Percentiles rank a stretch among this genome's conserved stretches.
phyloP scores from a whole-genome alignment of 495 filamentous ascomycete genomes.

The Thozetella sp. region DNA sequence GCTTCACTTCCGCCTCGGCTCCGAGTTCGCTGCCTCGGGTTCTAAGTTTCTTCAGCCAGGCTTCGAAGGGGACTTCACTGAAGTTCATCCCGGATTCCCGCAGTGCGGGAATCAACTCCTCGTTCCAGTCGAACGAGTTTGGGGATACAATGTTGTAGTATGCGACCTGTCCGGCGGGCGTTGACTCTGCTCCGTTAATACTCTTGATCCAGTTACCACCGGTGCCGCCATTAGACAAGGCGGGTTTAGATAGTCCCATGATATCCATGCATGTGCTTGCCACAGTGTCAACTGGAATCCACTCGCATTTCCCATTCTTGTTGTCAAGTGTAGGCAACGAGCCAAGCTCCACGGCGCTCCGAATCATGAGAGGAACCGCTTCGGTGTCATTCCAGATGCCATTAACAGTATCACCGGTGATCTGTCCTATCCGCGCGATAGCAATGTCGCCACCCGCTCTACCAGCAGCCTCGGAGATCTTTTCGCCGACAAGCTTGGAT shows the following conservation, averaged over 20 bases:
- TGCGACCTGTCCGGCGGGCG: neutral
- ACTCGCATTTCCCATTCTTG: constrained; percentile 25
- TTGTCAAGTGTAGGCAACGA: constrained; percentile 46
- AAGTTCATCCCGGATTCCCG: constrained; percentile 39
- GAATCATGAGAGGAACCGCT: constrained; percentile 56
- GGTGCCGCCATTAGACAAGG: neutral
- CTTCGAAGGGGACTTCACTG: constrained; percentile 36
- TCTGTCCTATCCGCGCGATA: constrained; percentile 61
- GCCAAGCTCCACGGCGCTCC: constrained; percentile 48
- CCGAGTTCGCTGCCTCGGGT: constrained; percentile 25
- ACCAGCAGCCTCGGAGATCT: constrained; percentile 42
- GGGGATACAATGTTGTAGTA: constrained; percentile 10
- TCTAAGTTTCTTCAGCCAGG: constrained; percentile 48
- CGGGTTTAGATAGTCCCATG: constrained; percentile 9
- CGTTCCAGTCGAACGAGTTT: constrained; percentile 43
- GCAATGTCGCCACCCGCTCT: constrained; percentile 33
- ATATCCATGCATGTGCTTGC: constrained; percentile 52
- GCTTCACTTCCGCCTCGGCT: constrained; percentile 40
- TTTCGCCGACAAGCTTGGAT: constrained; percentile 59
- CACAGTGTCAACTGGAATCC: constrained; percentile 60
- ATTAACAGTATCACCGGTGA: constrained; percentile 48
- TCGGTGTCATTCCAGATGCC: constrained; percentile 64
- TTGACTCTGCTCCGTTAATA: neutral
- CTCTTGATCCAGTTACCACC: neutral
- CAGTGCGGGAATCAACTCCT: constrained; percentile 41